Conservation (phyloP, 2,329 filamentous ascomycete species). For the Chaetomiaceae sp. region DNA sequence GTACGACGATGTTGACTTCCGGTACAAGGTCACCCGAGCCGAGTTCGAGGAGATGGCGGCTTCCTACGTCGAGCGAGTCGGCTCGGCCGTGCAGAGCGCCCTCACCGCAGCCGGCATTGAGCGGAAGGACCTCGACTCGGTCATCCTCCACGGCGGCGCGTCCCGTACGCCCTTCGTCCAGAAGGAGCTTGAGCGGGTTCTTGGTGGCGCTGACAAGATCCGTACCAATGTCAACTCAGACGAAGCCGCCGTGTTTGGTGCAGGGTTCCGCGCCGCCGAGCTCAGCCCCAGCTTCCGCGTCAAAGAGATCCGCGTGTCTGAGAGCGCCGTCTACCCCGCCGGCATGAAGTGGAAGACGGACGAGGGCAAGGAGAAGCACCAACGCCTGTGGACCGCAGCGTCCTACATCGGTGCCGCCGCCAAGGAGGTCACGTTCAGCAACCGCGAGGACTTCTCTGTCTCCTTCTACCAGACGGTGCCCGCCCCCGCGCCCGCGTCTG, state of each 20-base stretch:
- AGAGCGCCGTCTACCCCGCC: conserved; percentile 66
- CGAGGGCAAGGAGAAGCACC: conserved; percentile 64
- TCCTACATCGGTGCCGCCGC: conserved; percentile 66
- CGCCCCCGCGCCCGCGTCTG: conserved; percentile 35
- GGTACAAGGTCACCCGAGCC: conserved; percentile 74
- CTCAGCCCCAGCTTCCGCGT: conserved; percentile 94
- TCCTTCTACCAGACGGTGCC: conserved; percentile 70
- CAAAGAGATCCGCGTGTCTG: conserved; percentile 86
- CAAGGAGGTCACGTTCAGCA: conserved; percentile 83
- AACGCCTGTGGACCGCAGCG: conserved; percentile 74
- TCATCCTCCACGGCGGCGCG: conserved; percentile 89
- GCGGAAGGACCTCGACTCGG: conserved; percentile 71
- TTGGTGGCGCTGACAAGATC: conserved; percentile 69
- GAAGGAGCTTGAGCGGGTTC: conserved; percentile 71
- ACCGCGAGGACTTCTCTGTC: conserved; percentile 74
- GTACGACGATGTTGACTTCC: conserved; percentile 88
- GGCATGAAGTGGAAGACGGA: conserved; percentile 67
- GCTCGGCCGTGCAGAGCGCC: conserved; percentile 64
- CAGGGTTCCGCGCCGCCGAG: conserved; percentile 86
- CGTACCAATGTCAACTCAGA: conserved; percentile 94
- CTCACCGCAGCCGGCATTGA: conserved; percentile 67
- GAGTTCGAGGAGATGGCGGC: conserved; percentile 76
- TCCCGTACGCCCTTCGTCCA: conserved; percentile 93
- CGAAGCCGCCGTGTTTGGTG: conserved; percentile 92
- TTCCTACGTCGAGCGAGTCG: conserved; percentile 61